Evolutionary conservation across 2,329 filamentous ascomycete species (phyloP), one percentile per base, ranked within the genome.

Genomic region (Sporothrix mexicana): DNA sequence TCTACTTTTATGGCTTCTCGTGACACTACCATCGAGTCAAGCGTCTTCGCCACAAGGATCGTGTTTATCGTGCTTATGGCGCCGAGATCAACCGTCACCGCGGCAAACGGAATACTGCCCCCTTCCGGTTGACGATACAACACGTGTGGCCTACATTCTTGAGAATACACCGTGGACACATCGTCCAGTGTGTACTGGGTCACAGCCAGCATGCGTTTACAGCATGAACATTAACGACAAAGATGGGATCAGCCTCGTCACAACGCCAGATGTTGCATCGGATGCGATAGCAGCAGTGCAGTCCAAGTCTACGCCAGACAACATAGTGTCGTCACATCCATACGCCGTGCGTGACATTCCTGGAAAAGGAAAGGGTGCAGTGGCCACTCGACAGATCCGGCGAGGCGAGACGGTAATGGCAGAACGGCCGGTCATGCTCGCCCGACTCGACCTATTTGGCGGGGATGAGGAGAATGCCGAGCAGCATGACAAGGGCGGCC

Each of bases 291-390:
- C 25, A 8, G 69, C 57, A 10, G 17, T 41, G 3, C 49, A 57
- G 6, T 17, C 12, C 7, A 41, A 57, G 6, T 17, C 12, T 17
- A 41, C 59, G 17, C 12, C 15, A 43, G n/a, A 20, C 51, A 17
- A 1, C 45, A 23, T 25, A 4, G 1, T 17, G 30, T 13, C 8
- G 5, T 13, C 9, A 12, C 36, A 13, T 4, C 53, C 55, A 8
- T 71, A 41, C n/a, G 30, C 9, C 10, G 59, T 71, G 5, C 25
- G 59, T 10, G 25, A 51, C 8, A 55, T 77, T 0, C 76, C 77
- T 0, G 75, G 75, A 10, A 74, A 77, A 5, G 78, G 77, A 0
- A 74, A 76, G 4, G 77, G 77, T 3, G 66, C 74, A 2, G 53
- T 78, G 1, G 76, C 77, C 0, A 75, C 57, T 10, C 73, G 74